These are phyloP conservation scores for Lactifluus piperatus DNA, from an alignment of 768 basidiomycete species.

Conservation along the genomic window DNA sequence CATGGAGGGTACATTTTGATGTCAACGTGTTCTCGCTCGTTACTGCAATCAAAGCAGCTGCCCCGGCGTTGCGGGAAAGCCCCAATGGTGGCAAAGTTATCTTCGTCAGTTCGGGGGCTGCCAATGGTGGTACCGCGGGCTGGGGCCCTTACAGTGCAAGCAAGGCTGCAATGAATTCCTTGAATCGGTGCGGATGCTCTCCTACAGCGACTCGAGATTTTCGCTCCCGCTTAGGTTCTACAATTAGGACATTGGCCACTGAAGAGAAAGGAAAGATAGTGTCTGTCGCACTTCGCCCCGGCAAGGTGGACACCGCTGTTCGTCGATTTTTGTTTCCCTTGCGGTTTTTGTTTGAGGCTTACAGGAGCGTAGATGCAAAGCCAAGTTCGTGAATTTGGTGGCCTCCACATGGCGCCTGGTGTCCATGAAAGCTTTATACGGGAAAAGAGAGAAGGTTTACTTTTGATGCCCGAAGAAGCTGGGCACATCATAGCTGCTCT, in stretches of 20 bases:
- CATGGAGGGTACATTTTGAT: slow-evolving; percentile 70
- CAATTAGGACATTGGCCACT: slow-evolving; percentile 62
- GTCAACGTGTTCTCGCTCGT: slow-evolving; percentile 85
- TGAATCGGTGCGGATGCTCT: slow-evolving; percentile 35
- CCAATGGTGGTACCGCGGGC: slow-evolving; percentile 51
- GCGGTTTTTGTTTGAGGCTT: not conserved
- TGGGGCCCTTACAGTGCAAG: slow-evolving; percentile 81
- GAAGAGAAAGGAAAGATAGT: slow-evolving; percentile 68
- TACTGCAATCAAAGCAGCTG: slow-evolving; percentile 51
- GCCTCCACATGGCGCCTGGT: slow-evolving; percentile 41
- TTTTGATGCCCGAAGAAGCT: slow-evolving; percentile 65
- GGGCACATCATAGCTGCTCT: slow-evolving; percentile 76
- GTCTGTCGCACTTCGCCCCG: slow-evolving; percentile 76
- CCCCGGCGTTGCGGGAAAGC: slow-evolving; percentile 63
- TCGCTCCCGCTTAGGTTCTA: not conserved
- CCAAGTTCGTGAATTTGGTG: slow-evolving; percentile 42
- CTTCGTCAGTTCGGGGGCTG: slow-evolving; percentile 82
- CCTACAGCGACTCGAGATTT: too few relatives aligned
- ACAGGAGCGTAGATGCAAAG: slow-evolving; percentile 56
- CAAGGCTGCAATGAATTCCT: slow-evolving; percentile 83
- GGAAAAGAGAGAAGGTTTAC: slow-evolving; percentile 51
- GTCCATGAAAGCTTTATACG: slow-evolving; percentile 52
- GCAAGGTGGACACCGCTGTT: slow-evolving; percentile 79
- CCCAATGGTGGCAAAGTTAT: slow-evolving; percentile 55
- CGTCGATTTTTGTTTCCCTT: slow-evolving; percentile 23